Evolutionary conservation across 106 monocot genomes (phyloP), one percentile per base, ranked within the genome.

Genomic region (Triglochin maritima): DNA sequence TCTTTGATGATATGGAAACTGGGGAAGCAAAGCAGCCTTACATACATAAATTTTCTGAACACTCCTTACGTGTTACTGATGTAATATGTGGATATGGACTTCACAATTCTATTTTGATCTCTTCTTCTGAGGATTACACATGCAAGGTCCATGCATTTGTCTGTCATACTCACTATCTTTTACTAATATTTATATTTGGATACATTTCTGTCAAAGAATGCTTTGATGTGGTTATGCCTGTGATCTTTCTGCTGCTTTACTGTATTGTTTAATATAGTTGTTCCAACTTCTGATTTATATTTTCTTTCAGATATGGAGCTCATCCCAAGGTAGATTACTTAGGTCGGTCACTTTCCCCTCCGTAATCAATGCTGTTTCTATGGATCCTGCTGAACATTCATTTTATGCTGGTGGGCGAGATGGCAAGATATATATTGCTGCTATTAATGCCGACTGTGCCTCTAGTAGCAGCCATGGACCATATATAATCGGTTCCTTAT

Each of bases 371-470:
- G 81, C 90, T 41, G 60, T 96, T 64, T 79, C 83, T 43, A 56
- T 96, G 63, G 88, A 96, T 76, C 90, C 87, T 16, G 80, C 73
- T 54, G 85, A 90, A 64, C 76, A 84, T 70, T 57, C 55, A 57
- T 90, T 88, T 73, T 96, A 87, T 84, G 95, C 87, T 75, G 87
- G 85, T 72, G 69, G 85, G 62, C 80, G 77, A 80, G 95, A 96
- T 83, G 87, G 95, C 14, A 90, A 88, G 50, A 88, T 96, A 72
- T 91, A 96, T 71, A 70, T 90, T 68, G 82, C 80, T 56, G 83
- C 84, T 56, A 81, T 96, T 71, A 83, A 71, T 80, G 86, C 79
- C 72, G 80, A 80, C 74, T 67, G 60, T 52, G 68, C 76, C 44
- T 67, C 81, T 45, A 69, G 62, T 15, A 70, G 74, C 60, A 79